Base-by-base conservation (phyloP, 306 rosid genomes). In the Arachis stenosperma region DNA sequence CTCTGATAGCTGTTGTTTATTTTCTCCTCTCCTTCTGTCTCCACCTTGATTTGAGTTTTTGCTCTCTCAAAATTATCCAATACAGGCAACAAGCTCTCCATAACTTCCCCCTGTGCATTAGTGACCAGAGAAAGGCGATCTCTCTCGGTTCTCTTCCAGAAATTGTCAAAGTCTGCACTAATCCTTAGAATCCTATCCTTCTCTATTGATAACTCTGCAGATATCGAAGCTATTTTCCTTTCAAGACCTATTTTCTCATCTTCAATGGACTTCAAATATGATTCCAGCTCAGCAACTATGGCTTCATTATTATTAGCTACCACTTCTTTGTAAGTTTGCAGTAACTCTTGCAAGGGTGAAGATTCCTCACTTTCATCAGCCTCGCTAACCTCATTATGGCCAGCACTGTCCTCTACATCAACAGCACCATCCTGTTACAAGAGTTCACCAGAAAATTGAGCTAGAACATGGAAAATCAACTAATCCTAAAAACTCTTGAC, bases 61-160 rank as follows among this genome's bases (percentile, higher is more conserved):
- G 98, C 98, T 80, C 98, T 91, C 90, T 93, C 98, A 75, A 93
- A 93, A 84, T 93, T 93, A 86, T 93, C 98, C 81, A 93, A 61
- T 9, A 93, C 91, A 13, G 84, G 56, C 74, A 93, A 86, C 69
- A 93, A 81, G 75, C 87, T 88, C 88, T 93, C 98, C 66, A 89
- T 87, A 60, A 93, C 89, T 85, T 91, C 97, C 37, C 97, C 98
- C 77, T 93, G 92, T 74, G 96, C 96, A 85, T 93, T 93, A 69
- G 88, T 82, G 56, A 91, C 92, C 69, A 89, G 75, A 22, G 97
- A 90, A 76, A 80, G 80, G 63, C 97, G 96, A 66, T 93, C 98
- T 79, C 92, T 86, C 53, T 93, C 98, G 2, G 97, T 89, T 86
- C 98, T 91, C 85, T 91, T 93, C 81, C 98, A 85, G 66, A 89